A percentile compares a stretch with the other conserved stretches of the same genome.
These are phyloP conservation scores for Spathaspora passalidarum DNA, from an alignment of 805 yeast species.

Conservation along the genomic window DNA sequence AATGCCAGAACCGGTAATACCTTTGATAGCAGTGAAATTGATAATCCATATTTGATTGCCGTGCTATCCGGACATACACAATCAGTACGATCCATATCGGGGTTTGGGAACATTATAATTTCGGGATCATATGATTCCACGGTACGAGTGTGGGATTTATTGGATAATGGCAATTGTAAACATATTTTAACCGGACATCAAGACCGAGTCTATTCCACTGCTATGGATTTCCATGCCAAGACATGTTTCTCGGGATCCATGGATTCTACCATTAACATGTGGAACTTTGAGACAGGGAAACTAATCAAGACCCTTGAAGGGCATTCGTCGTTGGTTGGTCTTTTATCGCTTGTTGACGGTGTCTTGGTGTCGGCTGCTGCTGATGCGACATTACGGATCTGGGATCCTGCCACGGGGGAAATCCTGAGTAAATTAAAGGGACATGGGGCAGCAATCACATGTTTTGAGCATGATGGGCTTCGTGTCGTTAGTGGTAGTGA, in stretches of 20 bases:
- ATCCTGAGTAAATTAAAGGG: conserved; percentile 72
- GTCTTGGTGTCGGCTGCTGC: conserved; percentile 93
- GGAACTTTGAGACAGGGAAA: conserved; percentile 82
- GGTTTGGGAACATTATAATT: conserved; percentile 76
- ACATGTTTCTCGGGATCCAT: conserved; percentile 88
- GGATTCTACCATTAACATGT: conserved; percentile 83
- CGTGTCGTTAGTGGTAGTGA: conserved; percentile 87
- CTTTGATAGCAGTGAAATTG: conserved; percentile 34
- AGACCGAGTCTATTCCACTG: conserved; percentile 86
- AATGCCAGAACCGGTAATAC: conserved; percentile 10
- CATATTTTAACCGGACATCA: conserved; percentile 79
- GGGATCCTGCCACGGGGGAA: conserved; percentile 82
- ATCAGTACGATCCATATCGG: conserved; percentile 79
- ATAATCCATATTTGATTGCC: conserved; percentile 64
- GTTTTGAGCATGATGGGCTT: conserved; percentile 86
- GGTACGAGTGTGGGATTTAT: conserved; percentile 88
- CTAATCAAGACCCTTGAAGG: conserved; percentile 73
- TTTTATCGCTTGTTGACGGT: conserved; percentile 72
- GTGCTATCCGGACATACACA: conserved; percentile 53
- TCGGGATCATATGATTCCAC: conserved; percentile 91
- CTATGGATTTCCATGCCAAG: conserved; percentile 69
- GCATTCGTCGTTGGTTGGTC: conserved; percentile 86
- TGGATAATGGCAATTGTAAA: conserved; percentile 64
- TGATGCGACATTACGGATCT: conserved; percentile 83
- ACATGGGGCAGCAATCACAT: conserved; percentile 84